These are phyloP conservation scores for Xylaria castorea DNA, from an alignment of 495 filamentous ascomycete species.

Conservation along the genomic window DNA sequence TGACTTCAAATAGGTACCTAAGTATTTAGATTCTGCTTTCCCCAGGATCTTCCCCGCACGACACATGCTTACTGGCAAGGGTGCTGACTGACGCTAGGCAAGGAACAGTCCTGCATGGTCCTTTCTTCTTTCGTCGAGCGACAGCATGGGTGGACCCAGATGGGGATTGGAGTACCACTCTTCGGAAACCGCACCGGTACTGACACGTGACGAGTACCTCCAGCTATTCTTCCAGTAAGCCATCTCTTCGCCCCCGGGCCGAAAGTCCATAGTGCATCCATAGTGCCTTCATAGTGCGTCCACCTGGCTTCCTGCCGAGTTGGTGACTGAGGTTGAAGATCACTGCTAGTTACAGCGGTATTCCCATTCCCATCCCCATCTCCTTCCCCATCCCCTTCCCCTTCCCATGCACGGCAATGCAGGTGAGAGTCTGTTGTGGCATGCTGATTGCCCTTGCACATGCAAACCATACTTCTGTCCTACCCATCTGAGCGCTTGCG, in stretches of 20 bases:
- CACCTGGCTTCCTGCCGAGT: slow-evolving; percentile 11
- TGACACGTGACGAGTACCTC: slow-evolving; percentile 20
- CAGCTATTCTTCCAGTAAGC: slow-evolving; percentile 22
- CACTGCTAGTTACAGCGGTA: slow-evolving; percentile 1
- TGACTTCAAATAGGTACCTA: too few relatives aligned
- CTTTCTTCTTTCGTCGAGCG: slow-evolving; percentile 15
- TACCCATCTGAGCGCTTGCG: slow-evolving; percentile 9
- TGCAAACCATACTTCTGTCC: slow-evolving; percentile 35
- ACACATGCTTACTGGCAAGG: slow-evolving; percentile 23
- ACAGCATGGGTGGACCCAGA: not conserved
- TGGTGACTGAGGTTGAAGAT: slow-evolving; percentile 8
- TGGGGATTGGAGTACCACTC: slow-evolving; percentile 30
- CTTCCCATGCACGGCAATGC: slow-evolving; percentile 25
- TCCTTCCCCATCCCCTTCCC: not conserved
- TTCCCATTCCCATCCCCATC: not conserved
- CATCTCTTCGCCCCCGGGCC: slow-evolving; percentile 34
- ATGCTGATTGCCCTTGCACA: slow-evolving; percentile 31
- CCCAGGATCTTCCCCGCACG: slow-evolving; percentile 26
- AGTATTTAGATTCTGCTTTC: not conserved
- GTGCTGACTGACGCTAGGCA: slow-evolving; percentile 15
- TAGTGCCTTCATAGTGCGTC: slow-evolving; percentile 27
- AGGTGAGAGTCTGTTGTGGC: slow-evolving; percentile 14
- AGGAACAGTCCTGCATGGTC: slow-evolving; percentile 27
- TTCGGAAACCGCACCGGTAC: slow-evolving; percentile 38
- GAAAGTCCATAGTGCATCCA: slow-evolving; percentile 42